These are phyloP conservation scores for Huntiella decipiens DNA, from an alignment of 2,329 filamentous ascomycete genomes.

Conservation along the genomic window DNA sequence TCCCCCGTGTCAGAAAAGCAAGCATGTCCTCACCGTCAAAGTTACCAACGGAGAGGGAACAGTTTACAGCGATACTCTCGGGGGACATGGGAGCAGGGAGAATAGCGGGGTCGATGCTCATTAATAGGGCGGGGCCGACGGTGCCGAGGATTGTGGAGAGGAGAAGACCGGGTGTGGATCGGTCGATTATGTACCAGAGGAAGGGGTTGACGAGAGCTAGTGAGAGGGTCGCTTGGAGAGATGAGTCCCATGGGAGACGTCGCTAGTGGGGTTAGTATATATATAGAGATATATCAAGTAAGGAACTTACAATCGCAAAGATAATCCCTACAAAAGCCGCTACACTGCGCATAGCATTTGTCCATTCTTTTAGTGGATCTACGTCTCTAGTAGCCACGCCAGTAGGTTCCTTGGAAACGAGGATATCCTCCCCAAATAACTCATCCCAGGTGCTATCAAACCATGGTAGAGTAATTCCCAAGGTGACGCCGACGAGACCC, in stretches of 20 bases:
- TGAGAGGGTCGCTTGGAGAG: slow-evolving; percentile 78
- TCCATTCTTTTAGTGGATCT: slow-evolving; percentile 49
- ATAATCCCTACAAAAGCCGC: slow-evolving; percentile 43
- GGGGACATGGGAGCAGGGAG: slow-evolving; percentile 45
- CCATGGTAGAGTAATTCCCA: slow-evolving; percentile 70
- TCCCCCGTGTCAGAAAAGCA: slow-evolving; percentile 28
- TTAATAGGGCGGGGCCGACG: slow-evolving; percentile 51
- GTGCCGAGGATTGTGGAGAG: slow-evolving; percentile 58
- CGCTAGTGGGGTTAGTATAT: not conserved
- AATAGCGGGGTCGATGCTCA: slow-evolving; percentile 59
- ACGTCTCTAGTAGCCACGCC: slow-evolving; percentile 14
- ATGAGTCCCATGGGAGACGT: slow-evolving; percentile 74
- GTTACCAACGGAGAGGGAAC: slow-evolving; percentile 1
- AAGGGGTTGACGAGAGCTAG: slow-evolving; percentile 82
- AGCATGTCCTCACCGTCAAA: slow-evolving; percentile 12
- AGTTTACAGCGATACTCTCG: slow-evolving; percentile 13
- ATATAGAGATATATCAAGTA: not conserved
- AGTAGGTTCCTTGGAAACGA: slow-evolving; percentile 18
- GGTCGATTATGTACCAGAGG: slow-evolving; percentile 90
- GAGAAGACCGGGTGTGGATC: slow-evolving; percentile 66
- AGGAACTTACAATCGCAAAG: slow-evolving; percentile 47
- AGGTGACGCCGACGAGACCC: slow-evolving; percentile 57
- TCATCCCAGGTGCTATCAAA: slow-evolving; percentile 60
- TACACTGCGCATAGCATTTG: slow-evolving; percentile 37
- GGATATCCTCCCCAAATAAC: slow-evolving; percentile 20